Percentiles rank a stretch among this genome's conserved stretches.
phyloP scores from a whole-genome alignment of 805 yeast genomes.

The Monosporozyma aerobia region DNA sequence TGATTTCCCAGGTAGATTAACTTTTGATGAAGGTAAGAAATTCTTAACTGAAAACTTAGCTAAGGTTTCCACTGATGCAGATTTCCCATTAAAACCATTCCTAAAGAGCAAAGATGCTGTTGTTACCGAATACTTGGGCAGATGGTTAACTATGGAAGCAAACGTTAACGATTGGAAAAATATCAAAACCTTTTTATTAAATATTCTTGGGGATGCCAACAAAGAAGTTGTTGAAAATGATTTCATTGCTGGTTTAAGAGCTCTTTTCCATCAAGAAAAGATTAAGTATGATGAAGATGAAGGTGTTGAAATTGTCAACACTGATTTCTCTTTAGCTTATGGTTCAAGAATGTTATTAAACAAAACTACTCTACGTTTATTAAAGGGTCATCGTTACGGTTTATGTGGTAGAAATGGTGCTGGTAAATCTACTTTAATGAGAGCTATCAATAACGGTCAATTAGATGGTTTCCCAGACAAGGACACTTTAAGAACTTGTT shows the following conservation, averaged over 20 bases:
- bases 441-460: slow-evolving; percentile 94
- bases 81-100: slow-evolving; percentile 15
- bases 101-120: slow-evolving; percentile 20
- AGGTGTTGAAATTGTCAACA: slow-evolving; percentile 84
- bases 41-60: slow-evolving; percentile 30
- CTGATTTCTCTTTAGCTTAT: slow-evolving; percentile 91
- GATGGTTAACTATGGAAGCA: slow-evolving; percentile 48
- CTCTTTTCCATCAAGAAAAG: slow-evolving; percentile 39
- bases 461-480: slow-evolving; percentile 95
- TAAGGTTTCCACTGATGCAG: slow-evolving; percentile 6
- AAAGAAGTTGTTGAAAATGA: slow-evolving; percentile 31
- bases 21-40: slow-evolving; percentile 42
- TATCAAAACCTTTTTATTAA: slow-evolving; percentile 44
- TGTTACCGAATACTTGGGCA: slow-evolving; percentile 41
- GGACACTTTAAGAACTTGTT: slow-evolving; percentile 80
- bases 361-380: slow-evolving; percentile 78
- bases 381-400: slow-evolving; percentile 96
- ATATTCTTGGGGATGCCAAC: slow-evolving; percentile 31
- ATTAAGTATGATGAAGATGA: slow-evolving; percentile 55
- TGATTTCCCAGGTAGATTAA: slow-evolving; percentile 66
- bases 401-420: slow-evolving; percentile 98
- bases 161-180: slow-evolving; percentile 69
- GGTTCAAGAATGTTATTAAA: slow-evolving; percentile 95
- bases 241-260: slow-evolving; percentile 43
- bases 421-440: slow-evolving; percentile 95